Evolutionary conservation across 305 asterid species (phyloP).

Genomic region (Plantago lanceolata): DNA sequence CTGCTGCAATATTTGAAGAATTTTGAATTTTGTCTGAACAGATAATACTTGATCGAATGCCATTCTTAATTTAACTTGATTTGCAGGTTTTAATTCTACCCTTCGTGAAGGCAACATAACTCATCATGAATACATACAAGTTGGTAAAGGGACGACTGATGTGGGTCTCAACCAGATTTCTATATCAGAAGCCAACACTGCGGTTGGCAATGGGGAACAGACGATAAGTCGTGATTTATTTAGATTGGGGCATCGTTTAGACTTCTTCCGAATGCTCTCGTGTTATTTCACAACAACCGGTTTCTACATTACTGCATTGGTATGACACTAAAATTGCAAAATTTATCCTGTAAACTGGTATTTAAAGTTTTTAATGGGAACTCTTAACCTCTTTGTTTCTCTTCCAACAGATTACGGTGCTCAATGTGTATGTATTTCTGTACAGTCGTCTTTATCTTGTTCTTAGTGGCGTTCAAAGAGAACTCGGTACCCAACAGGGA

Average conservation of each 20-base stretch:
- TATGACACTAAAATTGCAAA: constrained; percentile 18
- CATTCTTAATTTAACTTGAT: neutral
- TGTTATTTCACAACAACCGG: constrained; percentile 93
- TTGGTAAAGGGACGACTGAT: constrained; percentile 84
- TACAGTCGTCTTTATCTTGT: constrained; percentile 92
- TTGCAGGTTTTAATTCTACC: constrained; percentile 84
- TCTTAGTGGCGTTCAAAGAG: constrained; percentile 86
- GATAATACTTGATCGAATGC: constrained; percentile 20
- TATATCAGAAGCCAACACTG: constrained; percentile 86
- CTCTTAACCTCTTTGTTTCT: constrained; percentile 25
- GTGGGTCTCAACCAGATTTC: constrained; percentile 96
- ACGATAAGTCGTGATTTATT: constrained; percentile 88
- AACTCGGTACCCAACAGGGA: constrained; percentile 51
- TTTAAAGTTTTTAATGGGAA: constrained; percentile 9
- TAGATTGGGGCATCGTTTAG: constrained; percentile 95
- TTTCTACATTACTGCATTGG: constrained; percentile 89
- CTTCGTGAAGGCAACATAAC: constrained; percentile 95
- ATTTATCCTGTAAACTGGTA: neutral
- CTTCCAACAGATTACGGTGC: constrained; percentile 74
- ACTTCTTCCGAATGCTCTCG: constrained; percentile 82
- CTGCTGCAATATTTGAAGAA: neutral
- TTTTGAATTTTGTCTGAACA: neutral
- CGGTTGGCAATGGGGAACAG: constrained; percentile 93
- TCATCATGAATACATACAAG: constrained; percentile 95
- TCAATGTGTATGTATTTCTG: constrained; percentile 79